Base-by-base conservation (phyloP, 805 yeast genomes). In the Zygoascus ofunaensis region DNA sequence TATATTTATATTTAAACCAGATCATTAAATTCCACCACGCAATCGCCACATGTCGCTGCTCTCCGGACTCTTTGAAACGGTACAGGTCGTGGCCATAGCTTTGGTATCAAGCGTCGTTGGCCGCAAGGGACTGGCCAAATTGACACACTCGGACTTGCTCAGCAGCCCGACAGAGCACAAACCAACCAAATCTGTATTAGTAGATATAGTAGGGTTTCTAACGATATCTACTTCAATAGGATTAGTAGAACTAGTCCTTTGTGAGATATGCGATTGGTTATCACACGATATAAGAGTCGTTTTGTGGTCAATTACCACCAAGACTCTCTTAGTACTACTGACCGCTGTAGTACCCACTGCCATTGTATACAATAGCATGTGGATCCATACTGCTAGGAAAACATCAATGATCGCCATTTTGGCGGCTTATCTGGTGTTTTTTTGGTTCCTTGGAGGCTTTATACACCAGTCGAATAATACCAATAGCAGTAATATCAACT, bases 161-260 rank as follows among this genome's bases (percentile, higher is more conserved):
- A 33, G 30, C 22, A 23, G 44, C 19, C 7, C 24, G 15, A 33
- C 20, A 33, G 39, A 34, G 23, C 22, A 5, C n/a, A 17, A 15
- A 36, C n/a, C 22, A 7, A 15, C 39, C n/a, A 7, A 19, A 37
- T 24, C 32, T 12, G 5, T 22, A 24, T n/a, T 17, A 23, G 33
- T 33, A 37, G 22, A 14, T 24, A 5, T 17, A 42, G 28, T 51
- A 49, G 26, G 46, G 43, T 39, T 17, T 26, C 12, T 43, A 12
- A 49, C 61, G 2, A 39, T 54, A 8, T 38, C 51, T 14, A 24
- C 46, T 14, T 43, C 60, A 7, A 30, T 50, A 4, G 56, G 60
- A n/a, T 47, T 64, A 5, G 55, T 60, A 26, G 61, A 61, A 49
- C 59, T 66, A 34, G 68, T 63, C 7, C 53, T 67, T 33, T 65